phyloP scores from a whole-genome alignment of 139 green algal species.

The Chlamydomonas urium region DNA sequence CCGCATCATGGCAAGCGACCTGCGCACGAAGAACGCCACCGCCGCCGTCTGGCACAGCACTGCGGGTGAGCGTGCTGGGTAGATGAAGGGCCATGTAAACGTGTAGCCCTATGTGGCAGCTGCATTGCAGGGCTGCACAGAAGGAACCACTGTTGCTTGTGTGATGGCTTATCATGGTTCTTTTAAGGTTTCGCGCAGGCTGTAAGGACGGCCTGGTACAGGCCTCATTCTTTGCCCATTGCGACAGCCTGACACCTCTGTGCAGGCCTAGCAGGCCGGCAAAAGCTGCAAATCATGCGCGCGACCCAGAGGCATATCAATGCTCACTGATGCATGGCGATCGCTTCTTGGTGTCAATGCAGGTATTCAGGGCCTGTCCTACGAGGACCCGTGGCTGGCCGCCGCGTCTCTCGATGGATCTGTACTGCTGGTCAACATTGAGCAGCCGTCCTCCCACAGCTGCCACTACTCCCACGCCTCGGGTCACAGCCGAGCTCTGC shows the following conservation, averaged over 20 bases:
- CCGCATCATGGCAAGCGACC: slow-evolving; percentile 49
- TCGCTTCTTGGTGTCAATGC: not conserved
- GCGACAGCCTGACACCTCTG: no score
- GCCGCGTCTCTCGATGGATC: slow-evolving; percentile 18
- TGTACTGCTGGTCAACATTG: slow-evolving; percentile 20
- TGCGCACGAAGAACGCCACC: slow-evolving; percentile 39
- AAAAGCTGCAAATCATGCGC: no score
- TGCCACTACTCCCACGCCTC: not conserved
- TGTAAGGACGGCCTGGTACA: no score
- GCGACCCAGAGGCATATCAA: no score
- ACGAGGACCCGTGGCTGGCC: slow-evolving; percentile 67
- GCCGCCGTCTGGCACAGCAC: slow-evolving; percentile 5
- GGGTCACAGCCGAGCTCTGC: no score
- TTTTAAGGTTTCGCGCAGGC: not conserved
- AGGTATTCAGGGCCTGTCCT: slow-evolving; percentile 35
- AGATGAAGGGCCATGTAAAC: not conserved
- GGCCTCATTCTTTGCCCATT: no score
- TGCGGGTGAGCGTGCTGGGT: not conserved
- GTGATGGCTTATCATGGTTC: not conserved
- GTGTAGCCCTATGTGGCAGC: not conserved
- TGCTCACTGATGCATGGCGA: not conserved
- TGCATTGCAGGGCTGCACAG: slow-evolving; percentile 1
- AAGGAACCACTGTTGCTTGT: not conserved
- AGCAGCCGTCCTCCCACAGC: slow-evolving; percentile 1
- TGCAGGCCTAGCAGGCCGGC: no score